Percentiles rank a stretch among this genome's conserved stretches.
These are phyloP conservation scores for Paraphaeosphaeria sporulosa DNA, from an alignment of 2,329 filamentous ascomycete species.

Conservation along the genomic window DNA sequence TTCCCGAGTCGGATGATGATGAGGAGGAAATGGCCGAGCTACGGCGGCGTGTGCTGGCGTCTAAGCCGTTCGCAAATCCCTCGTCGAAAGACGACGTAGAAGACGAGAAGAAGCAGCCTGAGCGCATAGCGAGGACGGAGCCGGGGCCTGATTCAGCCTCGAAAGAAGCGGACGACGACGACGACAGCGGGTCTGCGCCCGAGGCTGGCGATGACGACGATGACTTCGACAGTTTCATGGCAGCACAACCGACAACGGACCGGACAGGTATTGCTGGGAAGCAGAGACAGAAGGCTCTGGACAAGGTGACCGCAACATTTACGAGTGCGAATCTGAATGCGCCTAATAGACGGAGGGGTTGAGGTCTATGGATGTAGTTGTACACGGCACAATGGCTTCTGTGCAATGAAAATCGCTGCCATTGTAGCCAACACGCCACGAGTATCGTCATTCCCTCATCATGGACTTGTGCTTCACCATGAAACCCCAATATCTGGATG, in stretches of 20 bases:
- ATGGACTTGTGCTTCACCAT: no score
- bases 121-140: constrained; percentile 69
- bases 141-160: constrained; percentile 44
- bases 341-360: constrained; percentile 20
- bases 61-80: constrained; percentile 82
- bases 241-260: constrained; percentile 89
- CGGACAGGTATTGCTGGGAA: constrained; percentile 75
- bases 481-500: no score
- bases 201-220: constrained; percentile 75
- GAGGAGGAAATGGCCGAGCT: constrained; percentile 95
- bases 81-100: constrained; percentile 25
- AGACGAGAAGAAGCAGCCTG: constrained; percentile 62
- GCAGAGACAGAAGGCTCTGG: constrained; percentile 58
- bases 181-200: constrained; percentile 63
- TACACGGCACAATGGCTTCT: no score
- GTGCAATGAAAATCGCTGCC: background rate
- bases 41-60: constrained; percentile 85
- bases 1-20: constrained; percentile 78
- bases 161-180: constrained; percentile 60
- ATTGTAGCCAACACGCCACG: background rate
- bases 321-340: constrained; percentile 41
- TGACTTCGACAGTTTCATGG: constrained; percentile 91
- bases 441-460: no score
- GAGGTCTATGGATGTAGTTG: background rate
- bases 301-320: constrained; percentile 41